Evolutionary conservation across 805 yeast genomes (phyloP).

Genomic region (Candida andamanensis): DNA sequence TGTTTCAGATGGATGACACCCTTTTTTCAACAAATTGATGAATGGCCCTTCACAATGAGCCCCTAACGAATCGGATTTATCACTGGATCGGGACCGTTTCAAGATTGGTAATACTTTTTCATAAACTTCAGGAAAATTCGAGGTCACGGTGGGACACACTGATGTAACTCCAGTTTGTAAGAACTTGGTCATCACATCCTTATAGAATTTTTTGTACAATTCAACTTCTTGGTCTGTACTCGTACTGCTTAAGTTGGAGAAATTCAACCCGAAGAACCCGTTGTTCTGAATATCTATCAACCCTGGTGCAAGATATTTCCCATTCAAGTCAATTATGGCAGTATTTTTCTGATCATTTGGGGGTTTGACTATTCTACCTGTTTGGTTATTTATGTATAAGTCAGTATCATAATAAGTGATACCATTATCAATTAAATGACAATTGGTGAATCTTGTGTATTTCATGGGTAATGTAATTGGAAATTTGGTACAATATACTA

Average conservation of each 20-base stretch:
- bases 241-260: constrained; percentile 30
- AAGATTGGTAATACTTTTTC: constrained; percentile 42
- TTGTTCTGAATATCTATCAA: constrained; percentile 54
- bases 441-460: constrained; percentile 33
- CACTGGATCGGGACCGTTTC: constrained; percentile 24
- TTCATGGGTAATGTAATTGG: no score
- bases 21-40: constrained; percentile 43
- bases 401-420: constrained; percentile 28
- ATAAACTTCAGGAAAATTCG: constrained; percentile 47
- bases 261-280: constrained; percentile 54
- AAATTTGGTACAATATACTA: no score
- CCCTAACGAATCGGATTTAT: constrained; percentile 44
- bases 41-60: constrained; percentile 62
- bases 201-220: constrained; percentile 31
- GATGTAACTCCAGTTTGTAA: constrained; percentile 51
- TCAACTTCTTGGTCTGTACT: constrained; percentile 27
- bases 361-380: constrained; percentile 34
- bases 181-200: constrained; percentile 42
- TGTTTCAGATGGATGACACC: constrained; percentile 48
- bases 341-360: constrained; percentile 7
- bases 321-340: constrained; percentile 41
- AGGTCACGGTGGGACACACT: constrained; percentile 53
- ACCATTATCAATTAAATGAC: constrained; percentile 41
- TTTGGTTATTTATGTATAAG: constrained; percentile 37
- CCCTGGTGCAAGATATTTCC: constrained; percentile 48